These are phyloP conservation scores for Pseudocercospora eumusae DNA, from an alignment of 2,329 filamentous ascomycete species.

Conservation along the genomic window DNA sequence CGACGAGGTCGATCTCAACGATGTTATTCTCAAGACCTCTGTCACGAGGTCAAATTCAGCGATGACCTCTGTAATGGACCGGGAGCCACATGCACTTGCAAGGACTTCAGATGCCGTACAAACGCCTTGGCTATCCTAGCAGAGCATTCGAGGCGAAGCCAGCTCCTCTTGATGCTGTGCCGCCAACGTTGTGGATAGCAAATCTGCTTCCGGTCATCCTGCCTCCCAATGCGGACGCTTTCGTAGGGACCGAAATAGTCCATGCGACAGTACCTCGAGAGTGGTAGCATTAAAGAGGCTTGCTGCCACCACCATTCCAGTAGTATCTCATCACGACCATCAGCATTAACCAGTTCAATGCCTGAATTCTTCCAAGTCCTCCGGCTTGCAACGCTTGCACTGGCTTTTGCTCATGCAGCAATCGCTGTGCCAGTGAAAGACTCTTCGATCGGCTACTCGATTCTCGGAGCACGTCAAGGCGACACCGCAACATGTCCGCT, in stretches of 20 bases:
- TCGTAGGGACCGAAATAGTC: not conserved
- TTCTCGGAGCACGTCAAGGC: not conserved
- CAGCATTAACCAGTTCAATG: not conserved
- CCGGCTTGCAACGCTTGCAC: not conserved
- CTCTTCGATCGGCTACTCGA: not conserved
- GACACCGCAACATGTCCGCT: not conserved
- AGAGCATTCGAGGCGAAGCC: not conserved
- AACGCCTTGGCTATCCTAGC: not conserved
- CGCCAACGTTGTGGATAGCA: not conserved
- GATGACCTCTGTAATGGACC: not conserved
- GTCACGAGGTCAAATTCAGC: not conserved
- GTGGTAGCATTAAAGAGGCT: not conserved
- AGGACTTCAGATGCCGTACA: not conserved
- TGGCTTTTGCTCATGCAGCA: not conserved
- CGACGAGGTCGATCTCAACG: not conserved
- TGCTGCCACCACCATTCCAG: not conserved
- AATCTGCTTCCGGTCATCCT: not conserved
- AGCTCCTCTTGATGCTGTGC: not conserved
- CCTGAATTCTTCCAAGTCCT: not conserved
- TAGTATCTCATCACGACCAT: not conserved
- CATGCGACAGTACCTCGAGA: not conserved
- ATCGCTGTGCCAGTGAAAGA: not conserved
- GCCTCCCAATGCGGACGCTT: not conserved
- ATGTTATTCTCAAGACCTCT: not conserved
- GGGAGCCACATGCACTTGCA: not conserved